A percentile compares a stretch with the other conserved stretches of the same genome.
These are phyloP conservation scores for Triticum urartu DNA, from an alignment of 176 grass and related monocot genomes.

Conservation along the genomic window DNA sequence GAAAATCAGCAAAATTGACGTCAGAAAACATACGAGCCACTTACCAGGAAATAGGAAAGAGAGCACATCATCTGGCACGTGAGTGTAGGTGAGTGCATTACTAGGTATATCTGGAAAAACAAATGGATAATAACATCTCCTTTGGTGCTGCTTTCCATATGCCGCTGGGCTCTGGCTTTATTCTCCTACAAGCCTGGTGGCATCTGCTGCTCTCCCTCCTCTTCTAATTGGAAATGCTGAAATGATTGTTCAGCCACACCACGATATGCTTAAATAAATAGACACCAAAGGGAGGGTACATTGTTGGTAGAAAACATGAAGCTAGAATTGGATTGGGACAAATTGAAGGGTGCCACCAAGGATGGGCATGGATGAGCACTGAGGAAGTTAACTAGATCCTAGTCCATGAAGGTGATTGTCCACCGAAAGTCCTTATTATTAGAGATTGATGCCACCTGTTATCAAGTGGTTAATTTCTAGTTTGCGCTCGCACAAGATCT, in stretches of 20 bases:
- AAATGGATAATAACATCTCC: background rate
- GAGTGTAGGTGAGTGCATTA: background rate
- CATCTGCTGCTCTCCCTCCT: too few relatives aligned
- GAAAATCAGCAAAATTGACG: background rate
- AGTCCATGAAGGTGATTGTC: background rate
- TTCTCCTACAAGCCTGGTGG: too few relatives aligned
- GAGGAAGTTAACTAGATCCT: background rate
- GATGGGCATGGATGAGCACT: background rate
- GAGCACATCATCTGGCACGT: background rate
- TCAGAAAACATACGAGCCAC: background rate
- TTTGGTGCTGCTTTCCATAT: background rate
- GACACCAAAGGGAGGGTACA: too few relatives aligned
- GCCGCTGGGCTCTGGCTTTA: too few relatives aligned
- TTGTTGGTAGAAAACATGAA: too few relatives aligned
- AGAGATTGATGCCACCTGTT: background rate
- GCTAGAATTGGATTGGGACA: too few relatives aligned
- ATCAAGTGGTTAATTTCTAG: background rate
- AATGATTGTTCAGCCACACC: too few relatives aligned
- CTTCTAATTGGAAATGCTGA: too few relatives aligned
- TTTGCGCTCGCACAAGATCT: background rate
- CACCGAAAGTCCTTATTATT: slow-evolving; percentile 34
- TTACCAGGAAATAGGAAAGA: background rate
- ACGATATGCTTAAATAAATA: too few relatives aligned
- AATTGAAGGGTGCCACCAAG: background rate
- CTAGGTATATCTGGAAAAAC: background rate